Evolutionary conservation across 305 asterid species (phyloP), one percentile per base, ranked within the genome.

Genomic region (Rubia tinctorum): DNA sequence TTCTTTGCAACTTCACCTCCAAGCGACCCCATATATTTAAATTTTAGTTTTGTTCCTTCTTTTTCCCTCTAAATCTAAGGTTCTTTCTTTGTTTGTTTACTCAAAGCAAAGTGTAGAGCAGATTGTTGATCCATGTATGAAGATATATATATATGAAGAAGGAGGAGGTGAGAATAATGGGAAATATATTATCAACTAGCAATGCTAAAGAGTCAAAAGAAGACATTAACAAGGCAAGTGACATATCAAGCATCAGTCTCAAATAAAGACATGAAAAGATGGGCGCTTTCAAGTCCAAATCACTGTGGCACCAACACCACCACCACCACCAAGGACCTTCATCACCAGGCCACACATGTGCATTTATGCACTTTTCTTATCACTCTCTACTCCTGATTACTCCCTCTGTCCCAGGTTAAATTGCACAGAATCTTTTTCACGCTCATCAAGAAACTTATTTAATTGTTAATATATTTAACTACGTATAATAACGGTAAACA

Each of bases 231-330:
- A 82, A 86, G 87, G 73, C 88, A 89, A 88, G 96, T 88, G 96
- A 87, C 87, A 86, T 81, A 86, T 89, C 97, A 93, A 91, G 82
- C 74, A 90, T 91, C 97, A 87, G 74, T 87, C 91, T 93, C 98
- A 89, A 53, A 88, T 84, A 77, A 93, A 93, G 96, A 93, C 98
- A 91, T 87, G 98, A 93, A 90, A 91, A 91, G 98, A 93, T 89
- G 94, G 97, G 96, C 80, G 88, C 96, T 88, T 90, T 93, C 98
- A 91, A 77, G 92, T 93, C 96, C 76, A 75, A 83, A 83, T 87
- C 98, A 91, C 91, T 91, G 88, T 87, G 86, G 65, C 91, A 83
- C 88, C 92, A 82, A 75, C n/a, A n/a, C n/a, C n/a, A n/a, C n/a
- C 84, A 83, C 79, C 82, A 73, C 66, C 69, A 53, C 15, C 20